A percentile compares a stretch with the other conserved stretches of the same genome.
Conservation (phyloP, 257 asterid genomes). For the Solanum pinnatisectum region DNA sequence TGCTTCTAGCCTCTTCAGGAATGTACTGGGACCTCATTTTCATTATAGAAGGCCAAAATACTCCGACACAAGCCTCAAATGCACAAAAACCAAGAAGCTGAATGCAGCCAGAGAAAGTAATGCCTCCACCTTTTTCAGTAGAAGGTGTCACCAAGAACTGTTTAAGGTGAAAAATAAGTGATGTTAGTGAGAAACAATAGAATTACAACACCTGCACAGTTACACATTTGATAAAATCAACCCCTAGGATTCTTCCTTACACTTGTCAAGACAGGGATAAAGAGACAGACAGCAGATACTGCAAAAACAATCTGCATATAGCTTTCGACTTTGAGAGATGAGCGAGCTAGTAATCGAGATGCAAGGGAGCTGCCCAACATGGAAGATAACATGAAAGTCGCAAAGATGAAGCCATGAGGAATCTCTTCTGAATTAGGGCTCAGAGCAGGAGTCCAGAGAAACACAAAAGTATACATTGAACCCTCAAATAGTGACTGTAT, state of each 20-base stretch:
- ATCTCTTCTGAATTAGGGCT: conserved; percentile 94
- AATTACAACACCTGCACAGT: conserved; percentile 9
- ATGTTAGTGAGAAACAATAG: background rate
- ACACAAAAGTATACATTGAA: conserved; percentile 94
- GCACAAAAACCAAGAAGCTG: conserved; percentile 89
- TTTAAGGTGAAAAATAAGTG: background rate
- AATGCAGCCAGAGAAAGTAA: conserved; percentile 66
- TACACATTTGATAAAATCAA: background rate
- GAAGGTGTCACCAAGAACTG: conserved; percentile 72
- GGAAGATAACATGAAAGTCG: conserved; percentile 92
- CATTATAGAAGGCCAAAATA: conserved; percentile 99
- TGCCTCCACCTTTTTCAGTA: conserved; percentile 55
- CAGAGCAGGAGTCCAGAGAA: conserved; percentile 96
- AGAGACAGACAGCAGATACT: conserved; percentile 70
- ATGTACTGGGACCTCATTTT: conserved; percentile 98
- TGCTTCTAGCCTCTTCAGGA: conserved; percentile 97
- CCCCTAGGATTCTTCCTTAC: conserved; percentile 28
- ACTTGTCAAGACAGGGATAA: conserved; percentile 66
- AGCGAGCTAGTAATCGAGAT: conserved; percentile 75
- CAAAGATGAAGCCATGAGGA: conserved; percentile 92
- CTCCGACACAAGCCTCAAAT: conserved; percentile 92
- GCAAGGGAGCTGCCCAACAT: conserved; percentile 99
- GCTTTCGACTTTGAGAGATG: conserved; percentile 67
- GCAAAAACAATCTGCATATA: conserved; percentile 89
- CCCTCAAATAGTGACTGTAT: conserved; percentile 97